Conservation (phyloP, 2,329 filamentous ascomycete genomes). For the Dactylonectria macrodidyma region DNA sequence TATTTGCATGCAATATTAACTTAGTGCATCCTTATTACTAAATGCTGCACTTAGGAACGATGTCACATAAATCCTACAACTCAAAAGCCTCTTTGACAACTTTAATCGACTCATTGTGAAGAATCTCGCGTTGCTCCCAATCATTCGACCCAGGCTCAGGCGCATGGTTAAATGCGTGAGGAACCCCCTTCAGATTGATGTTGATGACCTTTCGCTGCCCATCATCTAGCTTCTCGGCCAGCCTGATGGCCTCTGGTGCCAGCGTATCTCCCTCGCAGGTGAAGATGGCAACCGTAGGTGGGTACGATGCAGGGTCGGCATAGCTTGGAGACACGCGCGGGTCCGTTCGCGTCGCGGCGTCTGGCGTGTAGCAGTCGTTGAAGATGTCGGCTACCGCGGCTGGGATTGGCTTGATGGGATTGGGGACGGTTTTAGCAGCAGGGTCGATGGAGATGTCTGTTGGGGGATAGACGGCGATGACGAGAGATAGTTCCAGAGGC, state of each 20-base stretch:
- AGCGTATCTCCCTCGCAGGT: conserved; percentile 1
- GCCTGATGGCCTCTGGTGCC: neutral
- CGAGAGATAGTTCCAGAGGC: neutral
- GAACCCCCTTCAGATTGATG: neutral
- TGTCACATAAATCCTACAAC: neutral
- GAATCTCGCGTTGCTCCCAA: neutral
- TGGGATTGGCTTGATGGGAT: conserved; percentile 3
- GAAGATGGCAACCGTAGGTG: neutral
- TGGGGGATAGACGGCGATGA: neutral
- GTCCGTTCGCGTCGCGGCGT: neutral
- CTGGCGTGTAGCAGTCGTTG: neutral
- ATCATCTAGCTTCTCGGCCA: neutral
- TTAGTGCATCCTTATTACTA: too few species aligned
- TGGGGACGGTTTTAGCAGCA: neutral
- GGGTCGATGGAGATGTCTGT: neutral
- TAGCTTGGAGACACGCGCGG: neutral
- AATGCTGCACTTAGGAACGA: neutral
- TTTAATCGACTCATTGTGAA: neutral
- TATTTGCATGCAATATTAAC: too few species aligned
- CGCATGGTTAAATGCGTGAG: neutral
- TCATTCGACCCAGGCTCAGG: neutral
- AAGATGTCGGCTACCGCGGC: neutral
- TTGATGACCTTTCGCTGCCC: neutral
- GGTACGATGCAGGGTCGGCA: neutral
- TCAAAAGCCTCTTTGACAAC: neutral